Base-by-base conservation (phyloP, 2,329 filamentous ascomycete genomes). In the Alternaria longipes region DNA sequence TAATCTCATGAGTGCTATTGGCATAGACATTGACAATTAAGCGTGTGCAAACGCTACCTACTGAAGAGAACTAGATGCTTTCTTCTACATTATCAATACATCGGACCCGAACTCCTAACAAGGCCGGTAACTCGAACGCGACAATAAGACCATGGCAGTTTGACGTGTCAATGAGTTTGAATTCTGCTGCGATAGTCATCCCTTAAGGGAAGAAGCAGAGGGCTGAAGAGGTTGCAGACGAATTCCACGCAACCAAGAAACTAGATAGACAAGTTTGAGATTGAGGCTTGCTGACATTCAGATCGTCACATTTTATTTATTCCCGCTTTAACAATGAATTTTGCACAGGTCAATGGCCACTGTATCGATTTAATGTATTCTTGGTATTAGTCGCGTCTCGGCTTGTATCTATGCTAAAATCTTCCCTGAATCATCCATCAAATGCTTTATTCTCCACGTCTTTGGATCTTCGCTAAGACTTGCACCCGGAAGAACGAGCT, bases 391-490 rank as follows among this genome's bases (percentile, higher is more conserved):
- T 50, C 16, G 20, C 20, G 5, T 26, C 14, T n/a, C 14, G 16
- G 12, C 24, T 16, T 6, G 4, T 24, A 36, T 14, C 32, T 50
- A 50, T 36, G 20, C 30, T n/a, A 22, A 14, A 36, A 11, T 16
- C 20, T 38, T 53, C 16, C 57, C 30, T 3, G 28, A 16, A 8
- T 51, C 36, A 11, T 44, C 51, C 34, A 28, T 24, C 28, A 60
- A 45, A 42, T 56, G 50, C 28, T 28, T 46, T 22, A 60, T 18
- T 26, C 57, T 44, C 44, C 57, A 42, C 18, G 12, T 20, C 20
- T 56, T 34, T 26, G 57, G 52, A 9, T 55, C 44, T 12, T 51
- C 51, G 44, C 42, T 20, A 22, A 60, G 45, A 36, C 42, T 51
- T 6, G 53, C 22, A 8, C 52, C 44, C 6, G 57, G 57, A 14